Evolutionary conservation across 331 rosid species (phyloP), one percentile per base, ranked within the genome.

Genomic region (Acacia concinna): DNA sequence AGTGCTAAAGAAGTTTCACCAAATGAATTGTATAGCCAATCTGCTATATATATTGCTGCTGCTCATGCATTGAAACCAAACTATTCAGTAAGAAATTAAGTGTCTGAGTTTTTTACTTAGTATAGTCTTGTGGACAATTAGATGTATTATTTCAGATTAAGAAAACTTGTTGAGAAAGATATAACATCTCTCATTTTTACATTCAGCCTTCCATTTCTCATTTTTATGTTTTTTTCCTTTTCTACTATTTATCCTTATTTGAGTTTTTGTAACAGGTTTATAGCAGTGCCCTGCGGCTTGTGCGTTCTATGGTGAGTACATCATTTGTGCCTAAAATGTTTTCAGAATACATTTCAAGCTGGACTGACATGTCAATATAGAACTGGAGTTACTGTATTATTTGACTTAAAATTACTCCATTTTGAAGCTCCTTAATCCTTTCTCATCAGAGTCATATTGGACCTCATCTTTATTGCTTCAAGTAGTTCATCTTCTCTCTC

Each of bases 41-140:
- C 99, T 57, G 99, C 99, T 27, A 96, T 96, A 83, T 93, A 96
- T 86, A 96, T 96, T 82, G 98, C 98, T 40, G 97, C 99, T 88
- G 97, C 99, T 72, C 99, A 96, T 89, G 97, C 99, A 51, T 82
- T 96, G 88, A 96, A 93, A 85, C 94, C 99, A 60, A 96, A 79
- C 79, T 96, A 96, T 86, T 91, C 94, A 54, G 99, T 95, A 89
- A 85, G 92, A 56, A 59, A 79, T 44, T 68, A 14, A 25, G n/a
- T 68, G 68, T 73, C 74, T 68, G 31, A 25, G 52, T 57, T 56
- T 46, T 78, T 83, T 74, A 62, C 52, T 78, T 66, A 12, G 56
- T 65, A 35, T 68, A 74, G 60, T 69, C 68, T n/a, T 74, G 38
- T 65, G 47, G 56, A 69, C 78, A 47, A 31, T 79, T 54, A 17